Conservation (phyloP, 306 rosid species). For the Cicer pinnatifidum region DNA sequence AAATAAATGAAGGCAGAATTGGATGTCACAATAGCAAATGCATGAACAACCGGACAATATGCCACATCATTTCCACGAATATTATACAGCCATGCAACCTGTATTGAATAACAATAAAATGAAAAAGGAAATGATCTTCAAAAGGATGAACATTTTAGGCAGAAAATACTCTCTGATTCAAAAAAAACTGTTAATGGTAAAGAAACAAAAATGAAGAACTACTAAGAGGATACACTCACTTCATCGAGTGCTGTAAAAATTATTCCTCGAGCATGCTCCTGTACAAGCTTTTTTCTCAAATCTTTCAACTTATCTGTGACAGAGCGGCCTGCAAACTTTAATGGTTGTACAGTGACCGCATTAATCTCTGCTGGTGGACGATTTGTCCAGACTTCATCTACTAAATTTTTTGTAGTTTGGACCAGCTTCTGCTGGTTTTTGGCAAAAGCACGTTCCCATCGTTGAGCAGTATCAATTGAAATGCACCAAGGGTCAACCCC, state of each 20-base stretch:
- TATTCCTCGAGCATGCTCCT: constrained; percentile 68
- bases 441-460: constrained; percentile 76
- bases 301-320: constrained; percentile 75
- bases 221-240: constrained; percentile 53
- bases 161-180: constrained; percentile 15
- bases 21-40: constrained; percentile 78
- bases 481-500: constrained; percentile 98
- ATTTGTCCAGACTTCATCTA: constrained; percentile 88
- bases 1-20: constrained; percentile 79
- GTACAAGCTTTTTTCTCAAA: constrained; percentile 68
- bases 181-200: neutral
- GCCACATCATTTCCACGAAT: constrained; percentile 94
- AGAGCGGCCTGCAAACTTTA: constrained; percentile 81
- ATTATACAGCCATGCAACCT: constrained; percentile 98
- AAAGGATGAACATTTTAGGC: constrained; percentile 25
- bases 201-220: constrained; percentile 1
- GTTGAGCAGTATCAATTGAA: constrained; percentile 82
- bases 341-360: constrained; percentile 67
- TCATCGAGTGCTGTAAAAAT: constrained; percentile 88
- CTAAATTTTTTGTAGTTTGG: constrained; percentile 78
- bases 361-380: constrained; percentile 67
- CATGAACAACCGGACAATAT: constrained; percentile 90
- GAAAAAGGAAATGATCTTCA: constrained; percentile 4
- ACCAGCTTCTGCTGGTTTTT: constrained; percentile 81
- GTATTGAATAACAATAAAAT: constrained; percentile 42